These are phyloP conservation scores for Filosporella fistucella DNA, from an alignment of 495 filamentous ascomycete species.

Conservation along the genomic window DNA sequence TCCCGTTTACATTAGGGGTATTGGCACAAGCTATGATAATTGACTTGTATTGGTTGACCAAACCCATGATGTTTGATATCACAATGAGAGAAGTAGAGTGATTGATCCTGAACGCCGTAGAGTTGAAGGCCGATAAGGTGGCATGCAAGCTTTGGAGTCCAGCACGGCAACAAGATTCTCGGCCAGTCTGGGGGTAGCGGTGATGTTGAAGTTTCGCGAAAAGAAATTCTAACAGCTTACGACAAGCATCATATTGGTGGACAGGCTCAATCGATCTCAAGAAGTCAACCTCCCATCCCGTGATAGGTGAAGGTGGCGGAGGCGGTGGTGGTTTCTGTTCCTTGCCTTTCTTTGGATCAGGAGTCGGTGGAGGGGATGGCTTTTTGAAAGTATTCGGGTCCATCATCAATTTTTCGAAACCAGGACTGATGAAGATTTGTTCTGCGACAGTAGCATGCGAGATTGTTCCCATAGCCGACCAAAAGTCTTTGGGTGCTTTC, in stretches of 20 bases:
- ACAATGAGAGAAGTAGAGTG: conserved; percentile 43
- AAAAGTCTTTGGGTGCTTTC: conserved; percentile 73
- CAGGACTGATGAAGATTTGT: conserved; percentile 67
- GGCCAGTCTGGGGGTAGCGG: conserved; percentile 37
- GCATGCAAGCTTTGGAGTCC: conserved; percentile 40
- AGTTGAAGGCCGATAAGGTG: conserved; percentile 39
- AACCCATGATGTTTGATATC: conserved; percentile 44
- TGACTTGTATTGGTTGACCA: conserved; percentile 40
- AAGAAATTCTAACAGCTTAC: conserved; percentile 63
- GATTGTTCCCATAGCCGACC: conserved; percentile 78
- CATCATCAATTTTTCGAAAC: conserved; percentile 56
- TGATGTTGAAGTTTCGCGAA: conserved; percentile 59
- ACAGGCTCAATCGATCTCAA: conserved; percentile 68
- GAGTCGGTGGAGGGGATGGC: conserved; percentile 35
- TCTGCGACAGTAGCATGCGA: conserved; percentile 71
- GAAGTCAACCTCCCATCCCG: conserved; percentile 68
- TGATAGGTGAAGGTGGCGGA: conserved; percentile 45
- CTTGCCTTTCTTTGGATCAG: too few species aligned
- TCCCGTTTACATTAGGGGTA: conserved; percentile 27
- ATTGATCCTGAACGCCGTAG: conserved; percentile 33
- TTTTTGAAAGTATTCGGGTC: conserved; percentile 52
- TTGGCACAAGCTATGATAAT: conserved; percentile 38
- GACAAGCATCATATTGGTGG: conserved; percentile 68
- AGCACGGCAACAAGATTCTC: conserved; percentile 25
- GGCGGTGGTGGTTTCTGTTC: too few species aligned